Conservation (phyloP, 1,284 basidiomycete genomes). For the Earliella scabrosa region DNA sequence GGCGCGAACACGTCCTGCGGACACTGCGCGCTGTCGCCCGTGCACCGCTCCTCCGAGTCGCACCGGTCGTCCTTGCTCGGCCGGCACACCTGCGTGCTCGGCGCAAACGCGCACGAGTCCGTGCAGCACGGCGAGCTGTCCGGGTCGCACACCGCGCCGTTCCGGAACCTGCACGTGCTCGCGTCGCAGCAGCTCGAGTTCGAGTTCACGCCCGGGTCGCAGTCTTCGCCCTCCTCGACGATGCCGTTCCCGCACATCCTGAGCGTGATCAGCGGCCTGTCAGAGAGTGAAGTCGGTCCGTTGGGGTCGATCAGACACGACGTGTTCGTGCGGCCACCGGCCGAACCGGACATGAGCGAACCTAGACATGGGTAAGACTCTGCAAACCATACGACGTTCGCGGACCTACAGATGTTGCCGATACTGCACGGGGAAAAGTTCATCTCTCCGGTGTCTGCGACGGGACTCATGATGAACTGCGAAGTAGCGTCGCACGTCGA, state of each 20-base stretch:
- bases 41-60: conserved; percentile 82
- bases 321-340: conserved; percentile 51
- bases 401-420: conserved; percentile 82
- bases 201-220: conserved; percentile 77
- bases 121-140: conserved; percentile 82
- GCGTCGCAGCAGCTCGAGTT: conserved; percentile 80
- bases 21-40: conserved; percentile 75
- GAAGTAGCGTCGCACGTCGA: conserved; percentile 68
- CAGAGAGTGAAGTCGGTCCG: conserved; percentile 47
- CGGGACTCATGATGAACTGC: conserved; percentile 83
- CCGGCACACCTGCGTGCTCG: conserved; percentile 71
- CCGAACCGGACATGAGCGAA: conserved; percentile 57
- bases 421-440: conserved; percentile 81
- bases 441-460: conserved; percentile 67
- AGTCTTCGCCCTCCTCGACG: conserved; percentile 80
- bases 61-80: conserved; percentile 71
- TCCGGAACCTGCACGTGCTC: conserved; percentile 77
- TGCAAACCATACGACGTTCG: background rate
- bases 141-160: conserved; percentile 82
- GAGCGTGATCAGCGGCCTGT: conserved; percentile 53
- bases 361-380: conserved; percentile 40
- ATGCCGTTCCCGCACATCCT: conserved; percentile 85
- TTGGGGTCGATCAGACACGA: conserved; percentile 68
- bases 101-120: conserved; percentile 69
- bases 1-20: conserved; percentile 69